Percentiles rank a stretch among this genome's conserved stretches.
These are phyloP conservation scores for Pyrenochaeta sp. DNA, from an alignment of 2,329 filamentous ascomycete species.

Conservation along the genomic window DNA sequence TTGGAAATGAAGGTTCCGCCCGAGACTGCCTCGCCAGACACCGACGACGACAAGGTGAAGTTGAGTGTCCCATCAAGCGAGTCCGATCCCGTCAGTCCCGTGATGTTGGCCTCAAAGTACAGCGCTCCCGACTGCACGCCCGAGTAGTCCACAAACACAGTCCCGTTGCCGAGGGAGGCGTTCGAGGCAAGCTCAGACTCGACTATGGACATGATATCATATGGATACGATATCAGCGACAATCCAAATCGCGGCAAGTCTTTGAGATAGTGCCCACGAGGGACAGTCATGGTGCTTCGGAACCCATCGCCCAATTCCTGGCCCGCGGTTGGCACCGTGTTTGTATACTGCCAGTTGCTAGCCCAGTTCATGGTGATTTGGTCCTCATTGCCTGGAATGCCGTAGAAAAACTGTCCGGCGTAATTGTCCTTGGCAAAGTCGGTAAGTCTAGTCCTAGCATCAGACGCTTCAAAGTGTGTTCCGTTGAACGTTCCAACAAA, in stretches of 20 bases:
- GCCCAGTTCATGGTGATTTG: slow-evolving; percentile 65
- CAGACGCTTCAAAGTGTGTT: slow-evolving; percentile 64
- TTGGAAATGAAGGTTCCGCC: slow-evolving; percentile 59
- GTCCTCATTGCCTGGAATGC: slow-evolving; percentile 51
- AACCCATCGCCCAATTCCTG: slow-evolving; percentile 56
- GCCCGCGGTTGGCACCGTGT: slow-evolving; percentile 62
- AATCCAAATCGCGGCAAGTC: slow-evolving; percentile 62
- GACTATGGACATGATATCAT: slow-evolving; percentile 59
- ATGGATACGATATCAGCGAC: slow-evolving; percentile 61
- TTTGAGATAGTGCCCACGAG: slow-evolving; percentile 62
- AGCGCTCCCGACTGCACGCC: slow-evolving; percentile 60
- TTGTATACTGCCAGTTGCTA: slow-evolving; percentile 67
- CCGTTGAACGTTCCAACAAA: slow-evolving; percentile 70
- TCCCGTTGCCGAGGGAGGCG: slow-evolving; percentile 59
- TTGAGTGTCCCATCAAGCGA: slow-evolving; percentile 55
- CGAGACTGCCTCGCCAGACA: slow-evolving; percentile 58
- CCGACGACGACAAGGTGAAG: slow-evolving; percentile 62
- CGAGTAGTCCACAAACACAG: slow-evolving; percentile 61
- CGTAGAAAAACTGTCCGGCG: slow-evolving; percentile 64
- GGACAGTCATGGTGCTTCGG: slow-evolving; percentile 62
- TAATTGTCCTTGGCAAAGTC: slow-evolving; percentile 65
- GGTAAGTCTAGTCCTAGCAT: slow-evolving; percentile 52
- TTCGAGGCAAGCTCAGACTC: slow-evolving; percentile 54
- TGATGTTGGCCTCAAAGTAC: slow-evolving; percentile 64
- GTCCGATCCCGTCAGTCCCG: slow-evolving; percentile 45